Conservation (phyloP, 352 stramenopile species). For the Phytophthora agathidicida region DNA sequence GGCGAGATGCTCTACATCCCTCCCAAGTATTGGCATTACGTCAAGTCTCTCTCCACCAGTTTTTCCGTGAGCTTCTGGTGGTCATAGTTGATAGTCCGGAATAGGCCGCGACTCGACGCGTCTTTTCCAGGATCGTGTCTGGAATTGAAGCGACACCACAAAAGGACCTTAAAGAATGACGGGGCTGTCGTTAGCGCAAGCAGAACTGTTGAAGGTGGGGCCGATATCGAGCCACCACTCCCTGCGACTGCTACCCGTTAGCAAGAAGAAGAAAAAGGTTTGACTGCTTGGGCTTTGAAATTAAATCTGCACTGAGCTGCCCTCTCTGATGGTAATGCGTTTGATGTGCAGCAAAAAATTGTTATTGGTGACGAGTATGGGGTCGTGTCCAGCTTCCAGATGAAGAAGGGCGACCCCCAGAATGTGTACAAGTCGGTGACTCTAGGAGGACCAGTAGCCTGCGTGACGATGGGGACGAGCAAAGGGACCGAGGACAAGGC, state of each 20-base stretch:
- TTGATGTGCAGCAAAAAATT: slow-evolving; percentile 80
- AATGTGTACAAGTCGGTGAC: slow-evolving; percentile 73
- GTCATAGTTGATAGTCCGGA: slow-evolving; percentile 26
- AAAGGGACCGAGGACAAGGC: slow-evolving; percentile 78
- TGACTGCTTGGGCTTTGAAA: background rate
- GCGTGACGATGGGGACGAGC: slow-evolving; percentile 71
- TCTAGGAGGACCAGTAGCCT: slow-evolving; percentile 61
- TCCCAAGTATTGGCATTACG: slow-evolving; percentile 89
- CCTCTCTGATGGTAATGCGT: background rate
- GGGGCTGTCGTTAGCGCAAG: slow-evolving; percentile 63
- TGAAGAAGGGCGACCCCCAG: slow-evolving; percentile 84
- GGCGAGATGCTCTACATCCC: slow-evolving; percentile 91
- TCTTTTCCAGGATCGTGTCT: slow-evolving; percentile 22
- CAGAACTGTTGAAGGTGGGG: slow-evolving; percentile 83
- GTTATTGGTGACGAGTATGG: slow-evolving; percentile 87
- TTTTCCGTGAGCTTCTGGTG: slow-evolving; percentile 90
- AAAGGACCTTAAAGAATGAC: slow-evolving; percentile 31
- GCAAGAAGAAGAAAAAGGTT: slow-evolving; percentile 90
- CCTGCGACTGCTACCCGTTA: slow-evolving; percentile 77
- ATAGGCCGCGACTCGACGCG: background rate
- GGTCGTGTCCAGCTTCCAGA: slow-evolving; percentile 81
- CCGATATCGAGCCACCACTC: slow-evolving; percentile 78
- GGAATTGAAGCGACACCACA: slow-evolving; percentile 8
- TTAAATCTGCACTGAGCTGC: background rate
- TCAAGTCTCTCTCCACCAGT: slow-evolving; percentile 77